These are phyloP conservation scores for Harringtonia lauricola DNA, from an alignment of 2,329 filamentous ascomycete species.

Conservation along the genomic window DNA sequence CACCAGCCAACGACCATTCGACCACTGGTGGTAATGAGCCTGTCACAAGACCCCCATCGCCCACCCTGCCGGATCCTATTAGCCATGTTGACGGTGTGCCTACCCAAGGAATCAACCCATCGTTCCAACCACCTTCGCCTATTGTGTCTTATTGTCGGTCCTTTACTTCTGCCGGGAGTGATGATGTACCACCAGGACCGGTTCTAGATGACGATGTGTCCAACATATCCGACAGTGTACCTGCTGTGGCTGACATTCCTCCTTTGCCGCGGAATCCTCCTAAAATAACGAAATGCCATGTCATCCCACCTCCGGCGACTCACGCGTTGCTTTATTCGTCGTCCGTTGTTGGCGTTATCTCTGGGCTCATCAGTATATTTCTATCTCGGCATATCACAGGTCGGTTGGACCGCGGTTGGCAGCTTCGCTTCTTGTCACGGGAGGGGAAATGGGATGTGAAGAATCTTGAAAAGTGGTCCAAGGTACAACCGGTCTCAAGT, in stretches of 20 bases:
- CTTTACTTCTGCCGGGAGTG: no score
- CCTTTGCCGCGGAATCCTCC: slow-evolving; percentile 34
- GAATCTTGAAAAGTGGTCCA: slow-evolving; percentile 85
- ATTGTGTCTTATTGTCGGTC: no score
- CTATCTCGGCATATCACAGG: slow-evolving; percentile 63
- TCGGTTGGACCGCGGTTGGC: slow-evolving; percentile 77
- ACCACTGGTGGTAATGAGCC: no score
- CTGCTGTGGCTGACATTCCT: slow-evolving; percentile 27
- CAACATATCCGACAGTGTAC: slow-evolving; percentile 14
- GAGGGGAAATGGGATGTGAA: slow-evolving; percentile 98
- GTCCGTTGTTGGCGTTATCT: slow-evolving; percentile 61
- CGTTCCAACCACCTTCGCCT: no score
- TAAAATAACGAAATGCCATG: slow-evolving; percentile 52
- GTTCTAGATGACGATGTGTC: background rate
- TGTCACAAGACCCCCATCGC: no score
- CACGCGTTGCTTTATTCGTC: slow-evolving; percentile 80
- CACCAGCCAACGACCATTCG: no score
- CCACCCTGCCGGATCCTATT: no score
- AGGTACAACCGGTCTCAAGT: slow-evolving; percentile 63
- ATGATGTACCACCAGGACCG: no score
- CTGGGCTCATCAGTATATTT: slow-evolving; percentile 76
- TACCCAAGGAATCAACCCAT: no score
- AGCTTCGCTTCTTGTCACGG: slow-evolving; percentile 76
- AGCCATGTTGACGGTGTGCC: no score
- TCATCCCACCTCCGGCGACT: slow-evolving; percentile 66